Evolutionary conservation across 176 grass and related monocot species (phyloP).

Genomic region (Paspalum vaginatum): DNA sequence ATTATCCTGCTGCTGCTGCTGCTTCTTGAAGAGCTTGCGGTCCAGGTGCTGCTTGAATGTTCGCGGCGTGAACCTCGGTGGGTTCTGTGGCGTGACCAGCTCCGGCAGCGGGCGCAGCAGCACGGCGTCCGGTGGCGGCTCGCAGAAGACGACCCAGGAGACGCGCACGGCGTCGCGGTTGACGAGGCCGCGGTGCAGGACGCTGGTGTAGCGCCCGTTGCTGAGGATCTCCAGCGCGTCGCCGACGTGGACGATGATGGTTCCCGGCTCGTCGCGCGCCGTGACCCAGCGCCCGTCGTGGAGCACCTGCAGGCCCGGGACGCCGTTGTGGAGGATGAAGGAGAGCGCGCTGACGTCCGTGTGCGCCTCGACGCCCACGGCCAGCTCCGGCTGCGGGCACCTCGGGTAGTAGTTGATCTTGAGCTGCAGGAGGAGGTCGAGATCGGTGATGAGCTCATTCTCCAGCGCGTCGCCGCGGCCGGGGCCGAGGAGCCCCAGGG

Average conservation of each 20-base stretch:
- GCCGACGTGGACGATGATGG: slow-evolving; percentile 82
- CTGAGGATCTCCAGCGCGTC: slow-evolving; percentile 90
- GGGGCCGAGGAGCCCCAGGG: slow-evolving; percentile 61
- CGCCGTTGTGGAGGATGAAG: slow-evolving; percentile 93
- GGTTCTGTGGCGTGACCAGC: slow-evolving; percentile 21
- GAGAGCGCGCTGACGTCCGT: slow-evolving; percentile 85
- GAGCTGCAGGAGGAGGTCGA: slow-evolving; percentile 67
- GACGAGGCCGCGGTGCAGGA: slow-evolving; percentile 91
- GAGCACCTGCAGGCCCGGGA: slow-evolving; percentile 79
- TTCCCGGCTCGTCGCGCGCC: slow-evolving; percentile 56
- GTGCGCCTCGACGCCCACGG: slow-evolving; percentile 85
- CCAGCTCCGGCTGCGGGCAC: slow-evolving; percentile 88
- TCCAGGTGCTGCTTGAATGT: slow-evolving; percentile 81
- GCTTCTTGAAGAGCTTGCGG: slow-evolving; percentile 82
- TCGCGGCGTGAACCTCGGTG: slow-evolving; percentile 65
- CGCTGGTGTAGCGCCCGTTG: slow-evolving; percentile 84
- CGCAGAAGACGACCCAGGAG: slow-evolving; percentile 93
- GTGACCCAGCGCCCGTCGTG: slow-evolving; percentile 64
- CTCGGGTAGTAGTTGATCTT: slow-evolving; percentile 98
- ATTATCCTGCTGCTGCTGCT: neutral
- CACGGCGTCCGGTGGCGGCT: slow-evolving; percentile 70
- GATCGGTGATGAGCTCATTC: slow-evolving; percentile 7
- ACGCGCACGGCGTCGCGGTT: slow-evolving; percentile 75
- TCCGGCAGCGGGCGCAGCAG: slow-evolving; percentile 70
- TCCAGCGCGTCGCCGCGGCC: slow-evolving; percentile 37